A percentile compares a stretch with the other conserved stretches of the same genome.
phyloP scores from a whole-genome alignment of 768 basidiomycete species.

The Termitomyces sp. region DNA sequence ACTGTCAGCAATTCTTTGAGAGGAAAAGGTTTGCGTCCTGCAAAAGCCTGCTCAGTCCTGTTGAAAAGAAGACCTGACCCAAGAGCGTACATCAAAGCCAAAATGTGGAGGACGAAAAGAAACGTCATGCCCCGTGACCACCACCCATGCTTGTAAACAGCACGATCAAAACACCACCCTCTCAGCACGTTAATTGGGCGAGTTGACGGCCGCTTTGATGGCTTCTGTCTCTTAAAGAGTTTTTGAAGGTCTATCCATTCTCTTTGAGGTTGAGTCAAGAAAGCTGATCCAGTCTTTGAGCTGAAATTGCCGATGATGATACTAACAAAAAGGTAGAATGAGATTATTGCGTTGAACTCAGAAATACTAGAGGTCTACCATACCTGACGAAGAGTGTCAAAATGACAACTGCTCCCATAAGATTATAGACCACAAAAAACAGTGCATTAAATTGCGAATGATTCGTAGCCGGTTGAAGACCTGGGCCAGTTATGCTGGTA shows the following conservation, averaged over 20 bases:
- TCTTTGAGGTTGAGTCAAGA: constrained; percentile 80
- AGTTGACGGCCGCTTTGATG: constrained; percentile 73
- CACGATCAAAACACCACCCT: constrained; percentile 90
- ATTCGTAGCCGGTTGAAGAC: constrained; percentile 68
- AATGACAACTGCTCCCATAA: constrained; percentile 87
- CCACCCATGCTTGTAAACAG: constrained; percentile 89
- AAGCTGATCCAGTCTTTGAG: constrained; percentile 79
- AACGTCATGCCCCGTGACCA: constrained; percentile 82
- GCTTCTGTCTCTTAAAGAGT: constrained; percentile 80
- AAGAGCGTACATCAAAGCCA: constrained; percentile 69
- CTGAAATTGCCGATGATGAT: constrained; percentile 96
- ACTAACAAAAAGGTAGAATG: constrained; percentile 37
- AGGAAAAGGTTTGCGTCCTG: constrained; percentile 79
- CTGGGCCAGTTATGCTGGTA: constrained; percentile 69
- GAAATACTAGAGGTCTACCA: constrained; percentile 15
- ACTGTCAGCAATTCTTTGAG: constrained; percentile 42
- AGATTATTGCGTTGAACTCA: constrained; percentile 7
- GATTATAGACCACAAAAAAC: constrained; percentile 89
- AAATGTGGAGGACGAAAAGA: constrained; percentile 77
- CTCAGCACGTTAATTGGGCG: constrained; percentile 54
- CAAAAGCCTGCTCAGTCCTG: constrained; percentile 1
- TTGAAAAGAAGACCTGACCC: neutral
- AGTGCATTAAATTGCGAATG: constrained; percentile 79
- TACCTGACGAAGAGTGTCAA: constrained; percentile 90
- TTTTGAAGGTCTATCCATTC: constrained; percentile 95